Percentiles rank a stretch among this genome's conserved stretches.
phyloP scores from a whole-genome alignment of 1,284 basidiomycete genomes.

The Salmacisia buchloeana region DNA sequence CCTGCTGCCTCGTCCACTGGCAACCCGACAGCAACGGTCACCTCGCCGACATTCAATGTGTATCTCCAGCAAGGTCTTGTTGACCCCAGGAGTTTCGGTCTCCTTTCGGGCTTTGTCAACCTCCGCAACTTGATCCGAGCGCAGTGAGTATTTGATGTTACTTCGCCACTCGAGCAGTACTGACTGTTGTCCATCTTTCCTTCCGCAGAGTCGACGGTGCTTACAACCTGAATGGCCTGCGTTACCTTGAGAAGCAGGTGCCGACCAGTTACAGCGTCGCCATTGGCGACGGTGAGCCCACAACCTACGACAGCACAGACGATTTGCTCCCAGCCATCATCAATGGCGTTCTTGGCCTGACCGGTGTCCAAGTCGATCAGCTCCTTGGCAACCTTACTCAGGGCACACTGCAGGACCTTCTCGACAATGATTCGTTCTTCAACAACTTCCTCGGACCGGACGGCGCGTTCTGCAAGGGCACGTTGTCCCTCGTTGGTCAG shows the following conservation, averaged over 20 bases:
- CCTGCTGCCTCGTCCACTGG: neutral
- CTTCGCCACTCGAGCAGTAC: neutral
- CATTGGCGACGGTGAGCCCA: neutral
- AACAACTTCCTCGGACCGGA: neutral
- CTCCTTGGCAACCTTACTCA: neutral
- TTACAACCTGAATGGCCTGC: neutral
- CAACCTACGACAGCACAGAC: neutral
- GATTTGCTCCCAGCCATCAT: neutral
- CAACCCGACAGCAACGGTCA: neutral
- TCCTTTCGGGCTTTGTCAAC: neutral
- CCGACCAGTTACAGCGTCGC: neutral
- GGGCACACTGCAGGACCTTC: neutral
- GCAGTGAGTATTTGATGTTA: neutral
- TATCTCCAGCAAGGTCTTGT: conserved; percentile 1
- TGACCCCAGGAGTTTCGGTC: neutral
- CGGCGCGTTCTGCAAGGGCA: neutral
- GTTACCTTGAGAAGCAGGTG: neutral
- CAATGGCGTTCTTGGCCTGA: neutral
- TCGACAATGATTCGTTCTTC: neutral
- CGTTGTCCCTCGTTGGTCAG: too few relatives aligned
- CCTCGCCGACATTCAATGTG: neutral
- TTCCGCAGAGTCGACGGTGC: neutral
- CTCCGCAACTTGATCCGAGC: conserved; percentile 5
- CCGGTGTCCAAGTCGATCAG: neutral
- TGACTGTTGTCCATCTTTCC: neutral